These are phyloP conservation scores for Calonectria ilicicola DNA, from an alignment of 2,329 filamentous ascomycete species.

Conservation along the genomic window DNA sequence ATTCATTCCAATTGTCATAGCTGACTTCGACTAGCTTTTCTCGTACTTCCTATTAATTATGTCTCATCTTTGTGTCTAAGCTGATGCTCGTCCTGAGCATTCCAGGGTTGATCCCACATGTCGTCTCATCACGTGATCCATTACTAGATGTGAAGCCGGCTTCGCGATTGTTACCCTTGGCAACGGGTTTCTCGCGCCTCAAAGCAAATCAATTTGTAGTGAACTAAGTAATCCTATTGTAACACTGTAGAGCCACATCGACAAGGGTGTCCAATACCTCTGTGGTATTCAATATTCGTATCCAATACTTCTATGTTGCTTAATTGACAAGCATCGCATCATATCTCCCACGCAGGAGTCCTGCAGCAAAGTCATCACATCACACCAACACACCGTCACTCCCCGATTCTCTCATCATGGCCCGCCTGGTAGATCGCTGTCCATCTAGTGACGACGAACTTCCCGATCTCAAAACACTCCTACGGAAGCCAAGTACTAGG, in stretches of 20 bases:
- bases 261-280: constrained; percentile 6
- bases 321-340: not conserved
- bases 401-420: constrained; percentile 36
- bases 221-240: not conserved
- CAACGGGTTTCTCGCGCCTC: not conserved
- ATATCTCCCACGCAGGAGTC: not conserved
- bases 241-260: not conserved
- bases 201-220: not conserved
- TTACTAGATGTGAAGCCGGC: not conserved
- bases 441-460: constrained; percentile 56
- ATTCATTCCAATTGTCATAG: not conserved
- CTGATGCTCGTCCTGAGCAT: not conserved
- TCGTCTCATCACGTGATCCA: not conserved
- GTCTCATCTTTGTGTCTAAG: not conserved
- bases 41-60: not conserved
- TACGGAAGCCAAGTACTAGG: constrained; percentile 31
- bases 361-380: not conserved
- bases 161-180: constrained; percentile 11
- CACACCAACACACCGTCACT: not conserved
- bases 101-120: not conserved
- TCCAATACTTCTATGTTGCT: not conserved
- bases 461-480: constrained; percentile 51
- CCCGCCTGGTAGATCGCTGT: constrained; percentile 43
- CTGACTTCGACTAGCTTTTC: not conserved
- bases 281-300: not conserved